Percentiles rank a stretch among this genome's conserved stretches.
These are phyloP conservation scores for Aspergillus novofumigatus DNA, from an alignment of 2,329 filamentous ascomycete genomes.

Conservation along the genomic window DNA sequence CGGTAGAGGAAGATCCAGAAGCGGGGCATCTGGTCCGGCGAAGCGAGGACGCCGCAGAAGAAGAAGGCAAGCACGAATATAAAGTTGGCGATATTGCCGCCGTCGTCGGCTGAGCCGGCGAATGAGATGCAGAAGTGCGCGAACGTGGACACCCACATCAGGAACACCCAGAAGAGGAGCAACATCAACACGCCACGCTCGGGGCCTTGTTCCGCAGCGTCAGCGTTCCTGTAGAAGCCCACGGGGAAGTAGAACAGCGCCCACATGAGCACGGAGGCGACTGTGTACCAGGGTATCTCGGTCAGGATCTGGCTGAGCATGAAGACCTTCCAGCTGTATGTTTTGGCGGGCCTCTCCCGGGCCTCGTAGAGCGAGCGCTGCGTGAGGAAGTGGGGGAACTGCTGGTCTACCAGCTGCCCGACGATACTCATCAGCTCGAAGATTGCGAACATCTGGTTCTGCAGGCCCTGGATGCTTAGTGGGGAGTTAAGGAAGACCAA, in stretches of 20 bases:
- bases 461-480: slow-evolving; percentile 72
- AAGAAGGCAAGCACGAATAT: slow-evolving; percentile 57
- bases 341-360: slow-evolving; percentile 60
- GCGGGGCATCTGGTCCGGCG: slow-evolving; percentile 55
- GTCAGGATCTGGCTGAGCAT: slow-evolving; percentile 67
- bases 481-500: slow-evolving; percentile 75
- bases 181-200: slow-evolving; percentile 63
- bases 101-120: slow-evolving; percentile 65
- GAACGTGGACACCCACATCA: slow-evolving; percentile 69
- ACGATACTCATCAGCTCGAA: slow-evolving; percentile 85
- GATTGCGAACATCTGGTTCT: slow-evolving; percentile 87
- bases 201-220: slow-evolving; percentile 33
- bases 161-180: slow-evolving; percentile 60
- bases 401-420: slow-evolving; percentile 52
- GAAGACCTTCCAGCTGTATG: slow-evolving; percentile 72
- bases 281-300: slow-evolving; percentile 63
- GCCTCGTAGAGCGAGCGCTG: slow-evolving; percentile 58
- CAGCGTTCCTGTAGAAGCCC: slow-evolving; percentile 42
- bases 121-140: slow-evolving; percentile 70
- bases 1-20: slow-evolving; percentile 81
- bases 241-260: slow-evolving; percentile 66
- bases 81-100: slow-evolving; percentile 59
- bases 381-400: slow-evolving; percentile 57
- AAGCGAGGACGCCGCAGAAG: slow-evolving; percentile 54
- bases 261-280: slow-evolving; percentile 61